Base-by-base conservation (phyloP, 345 rosid genomes). In the Durio zibethinus region DNA sequence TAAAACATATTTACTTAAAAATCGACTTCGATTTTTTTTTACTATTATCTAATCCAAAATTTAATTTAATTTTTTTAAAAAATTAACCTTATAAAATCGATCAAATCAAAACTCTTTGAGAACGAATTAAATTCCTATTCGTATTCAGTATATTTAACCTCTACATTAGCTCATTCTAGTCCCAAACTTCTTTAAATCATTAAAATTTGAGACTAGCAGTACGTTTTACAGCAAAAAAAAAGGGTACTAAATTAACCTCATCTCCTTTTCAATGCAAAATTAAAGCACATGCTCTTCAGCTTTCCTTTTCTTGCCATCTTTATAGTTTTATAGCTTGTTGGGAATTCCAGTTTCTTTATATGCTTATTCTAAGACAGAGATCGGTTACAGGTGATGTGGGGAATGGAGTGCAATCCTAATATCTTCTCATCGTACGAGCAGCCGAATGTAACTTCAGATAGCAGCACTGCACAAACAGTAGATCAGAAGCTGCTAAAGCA, bases 321-420 rank as follows among this genome's bases (percentile, higher is more conserved):
- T 35, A 18, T 62, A n/a, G 43, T 68, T 6, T 12, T 57, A 4
- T 60, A 8, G 73, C 45, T 81, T 82, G 47, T 73, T 79, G 57
- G 38, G 65, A 75, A 7, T 52, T 61, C 6, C 11, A 20, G 48
- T 80, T 42, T 75, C 36, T 68, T 66, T 25, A 43, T 70, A 29
- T 78, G 71, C 57, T 74, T 66, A 77, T 76, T 66, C 76, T 65
- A 81, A 83, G 80, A 82, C 71, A 79, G 79, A 80, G 85, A 60
- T 76, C 80, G 81, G 69, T 90, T 85, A 77, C 94, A 93, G 94
- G 85, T 96, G 83, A 92, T 93, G 89, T 96, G 97, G 97, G 98
- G 92, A 10, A 92, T 96, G 98, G 98, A 96, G 86, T 96, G 93
- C 83, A 92, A 92, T 81, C 99, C 99, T 45, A 88, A 83, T 66